Percentiles rank a stretch among this genome's conserved stretches.
These are phyloP conservation scores for Gymnopilus dilepis DNA, from an alignment of 768 basidiomycete genomes.

Conservation along the genomic window DNA sequence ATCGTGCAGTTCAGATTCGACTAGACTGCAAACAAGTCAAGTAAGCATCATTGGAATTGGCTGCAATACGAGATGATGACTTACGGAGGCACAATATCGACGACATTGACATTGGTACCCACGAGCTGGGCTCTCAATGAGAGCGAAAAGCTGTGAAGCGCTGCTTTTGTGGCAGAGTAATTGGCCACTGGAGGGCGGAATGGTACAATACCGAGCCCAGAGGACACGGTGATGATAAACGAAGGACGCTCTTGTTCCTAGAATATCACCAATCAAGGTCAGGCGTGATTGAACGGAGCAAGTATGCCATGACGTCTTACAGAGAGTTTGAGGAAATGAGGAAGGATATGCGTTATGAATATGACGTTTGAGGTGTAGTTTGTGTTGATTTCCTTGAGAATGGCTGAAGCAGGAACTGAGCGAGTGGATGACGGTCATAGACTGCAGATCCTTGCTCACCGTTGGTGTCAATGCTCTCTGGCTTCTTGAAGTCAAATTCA, in stretches of 20 bases:
- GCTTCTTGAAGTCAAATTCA: slow-evolving; percentile 48
- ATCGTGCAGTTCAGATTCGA: slow-evolving; percentile 68
- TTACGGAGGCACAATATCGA: slow-evolving; percentile 65
- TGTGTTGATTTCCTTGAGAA: slow-evolving; percentile 52
- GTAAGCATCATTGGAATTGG: not conserved
- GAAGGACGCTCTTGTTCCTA: slow-evolving; percentile 51
- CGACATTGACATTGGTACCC: slow-evolving; percentile 54
- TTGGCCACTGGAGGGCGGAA: slow-evolving; percentile 42
- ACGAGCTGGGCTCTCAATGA: slow-evolving; percentile 52
- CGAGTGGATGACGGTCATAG: not conserved
- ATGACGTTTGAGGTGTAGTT: slow-evolving; percentile 59
- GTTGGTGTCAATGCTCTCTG: not conserved
- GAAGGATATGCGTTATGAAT: slow-evolving; percentile 52
- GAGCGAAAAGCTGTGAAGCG: slow-evolving; percentile 56
- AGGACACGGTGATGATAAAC: slow-evolving; percentile 57
- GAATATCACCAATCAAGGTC: not conserved
- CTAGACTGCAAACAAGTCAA: slow-evolving; percentile 41
- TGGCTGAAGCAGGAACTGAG: slow-evolving; percentile 32
- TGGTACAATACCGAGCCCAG: slow-evolving; percentile 53
- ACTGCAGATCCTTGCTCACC: not conserved
- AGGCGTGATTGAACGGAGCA: not conserved
- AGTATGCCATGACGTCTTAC: slow-evolving; percentile 40
- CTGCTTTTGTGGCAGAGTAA: slow-evolving; percentile 65
- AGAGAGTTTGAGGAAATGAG: slow-evolving; percentile 57
- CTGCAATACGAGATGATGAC: slow-evolving; percentile 23